Evolutionary conservation across 1,284 basidiomycete species (phyloP), one percentile per base, ranked within the genome.

Genomic region (Ustilago xerochloae): DNA sequence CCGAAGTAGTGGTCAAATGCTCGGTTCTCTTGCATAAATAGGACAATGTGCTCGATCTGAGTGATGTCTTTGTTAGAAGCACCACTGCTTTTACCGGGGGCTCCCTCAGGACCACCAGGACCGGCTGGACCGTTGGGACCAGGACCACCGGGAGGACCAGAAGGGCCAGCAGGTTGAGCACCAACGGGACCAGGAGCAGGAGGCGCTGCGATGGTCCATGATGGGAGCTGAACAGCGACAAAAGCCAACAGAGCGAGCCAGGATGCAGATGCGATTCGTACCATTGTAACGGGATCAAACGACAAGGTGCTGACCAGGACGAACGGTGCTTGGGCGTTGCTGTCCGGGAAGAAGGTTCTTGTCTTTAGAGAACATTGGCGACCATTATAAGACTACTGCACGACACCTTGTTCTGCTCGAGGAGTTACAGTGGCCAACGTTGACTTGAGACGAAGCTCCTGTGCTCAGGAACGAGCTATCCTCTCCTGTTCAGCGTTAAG

Each of bases 11-110:
- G 79, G 49, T 81, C 79, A 41, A 81, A 81, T 20, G 79, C 76
- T n/a, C 79, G 56, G 62, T 81, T 81, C 60, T 81, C 79, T 51
- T 81, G 80, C 80, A 81, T 81, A 54, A 75, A 75, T 15, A 75
- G 46, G n/a, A 75, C 62, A 30, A 75, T 63, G 56, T 75, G 71
- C 51, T 75, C 54, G 32, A 64, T 61, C 22, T 70, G 52, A 7
- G 52, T 46, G 41, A 55, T 55, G 32, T 55, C 52, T 16, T 55
- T 45, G 29, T 39, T 39, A 39, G 38, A 4, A 39, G 38, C 38
- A 18, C 8, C 38, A 2, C 20, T 39, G 20, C 38, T n/a, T n/a
- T n/a, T n/a, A n/a, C n/a, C n/a, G n/a, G n/a, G n/a, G n/a, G n/a
- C n/a, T n/a, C n/a, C n/a, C n/a, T n/a, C 38, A 5, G 38, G n/a